Evolutionary conservation across 129 eudicot species (phyloP).

Genomic region (Solidago caesia): DNA sequence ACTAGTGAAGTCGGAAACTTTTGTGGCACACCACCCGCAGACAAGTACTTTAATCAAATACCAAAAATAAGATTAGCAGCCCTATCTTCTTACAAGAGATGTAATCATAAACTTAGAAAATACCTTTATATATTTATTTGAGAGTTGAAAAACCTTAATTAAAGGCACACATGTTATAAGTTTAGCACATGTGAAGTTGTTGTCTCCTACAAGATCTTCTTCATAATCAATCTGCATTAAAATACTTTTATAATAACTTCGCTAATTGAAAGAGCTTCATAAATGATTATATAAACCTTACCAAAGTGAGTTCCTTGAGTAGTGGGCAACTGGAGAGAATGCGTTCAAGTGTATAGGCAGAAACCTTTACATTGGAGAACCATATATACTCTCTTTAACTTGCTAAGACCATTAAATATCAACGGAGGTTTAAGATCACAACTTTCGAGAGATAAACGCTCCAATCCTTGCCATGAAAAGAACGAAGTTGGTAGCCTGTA

Average conservation of each 20-base stretch:
- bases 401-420: conserved; percentile 16
- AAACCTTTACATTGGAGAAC: conserved; percentile 12
- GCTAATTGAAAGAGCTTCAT: background rate
- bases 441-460: conserved; percentile 14
- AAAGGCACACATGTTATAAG: too few species aligned
- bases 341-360: background rate
- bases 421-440: conserved; percentile 19
- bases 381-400: conserved; percentile 11
- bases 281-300: background rate
- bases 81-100: too few species aligned
- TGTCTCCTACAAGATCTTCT: background rate
- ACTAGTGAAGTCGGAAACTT: conserved; percentile 1
- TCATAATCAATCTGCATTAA: too few species aligned
- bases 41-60: background rate
- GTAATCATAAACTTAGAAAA: too few species aligned
- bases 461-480: conserved; percentile 18
- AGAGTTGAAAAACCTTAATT: too few species aligned
- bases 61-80: background rate
- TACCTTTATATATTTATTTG: too few species aligned
- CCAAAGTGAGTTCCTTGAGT: conserved; percentile 19
- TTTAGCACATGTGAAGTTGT: background rate
- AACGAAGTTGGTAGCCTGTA: conserved; percentile 22
- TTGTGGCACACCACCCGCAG: background rate
- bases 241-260: background rate
- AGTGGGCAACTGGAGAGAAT: conserved; percentile 26